Conservation (phyloP, 352 stramenopile genomes). For the Pythium apleroticum region DNA sequence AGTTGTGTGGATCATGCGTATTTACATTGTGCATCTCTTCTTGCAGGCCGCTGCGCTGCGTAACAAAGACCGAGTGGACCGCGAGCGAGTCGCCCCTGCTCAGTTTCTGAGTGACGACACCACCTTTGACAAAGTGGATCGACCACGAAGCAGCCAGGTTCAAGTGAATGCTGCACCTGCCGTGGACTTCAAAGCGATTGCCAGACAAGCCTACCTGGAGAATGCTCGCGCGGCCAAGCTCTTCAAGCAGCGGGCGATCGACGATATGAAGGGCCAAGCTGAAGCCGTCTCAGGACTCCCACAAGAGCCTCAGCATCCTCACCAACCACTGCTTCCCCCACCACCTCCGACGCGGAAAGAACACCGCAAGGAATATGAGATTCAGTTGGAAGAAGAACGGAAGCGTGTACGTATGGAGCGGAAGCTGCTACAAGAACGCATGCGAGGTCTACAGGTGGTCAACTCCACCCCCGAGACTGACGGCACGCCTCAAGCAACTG, state of each 20-base stretch:
- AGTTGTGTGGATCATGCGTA: not conserved
- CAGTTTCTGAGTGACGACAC: conserved; percentile 24
- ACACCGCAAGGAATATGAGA: not conserved
- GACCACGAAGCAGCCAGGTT: not conserved
- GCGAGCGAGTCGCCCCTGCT: conserved; percentile 33
- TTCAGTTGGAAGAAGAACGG: not conserved
- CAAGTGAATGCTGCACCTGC: not conserved
- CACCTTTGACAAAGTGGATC: not conserved
- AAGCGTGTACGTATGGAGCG: not conserved
- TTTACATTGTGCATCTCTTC: not conserved
- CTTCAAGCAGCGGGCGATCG: conserved; percentile 8
- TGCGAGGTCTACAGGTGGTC: not conserved
- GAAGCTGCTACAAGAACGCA: conserved; percentile 6
- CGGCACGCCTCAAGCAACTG: not conserved
- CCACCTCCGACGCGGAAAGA: not conserved
- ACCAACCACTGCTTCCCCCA: not conserved
- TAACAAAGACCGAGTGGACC: conserved; percentile 57
- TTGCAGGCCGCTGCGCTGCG: conserved; percentile 45
- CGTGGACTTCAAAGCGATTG: not conserved
- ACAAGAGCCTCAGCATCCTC: not conserved
- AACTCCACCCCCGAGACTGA: not conserved
- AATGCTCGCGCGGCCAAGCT: conserved; percentile 5
- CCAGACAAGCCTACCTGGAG: conserved; percentile 1
- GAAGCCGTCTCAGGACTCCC: not conserved
- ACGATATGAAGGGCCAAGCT: conserved; percentile 9